Evolutionary conservation across 768 basidiomycete species (phyloP), one percentile per base, ranked within the genome.

Genomic region (Boletus edulis): DNA sequence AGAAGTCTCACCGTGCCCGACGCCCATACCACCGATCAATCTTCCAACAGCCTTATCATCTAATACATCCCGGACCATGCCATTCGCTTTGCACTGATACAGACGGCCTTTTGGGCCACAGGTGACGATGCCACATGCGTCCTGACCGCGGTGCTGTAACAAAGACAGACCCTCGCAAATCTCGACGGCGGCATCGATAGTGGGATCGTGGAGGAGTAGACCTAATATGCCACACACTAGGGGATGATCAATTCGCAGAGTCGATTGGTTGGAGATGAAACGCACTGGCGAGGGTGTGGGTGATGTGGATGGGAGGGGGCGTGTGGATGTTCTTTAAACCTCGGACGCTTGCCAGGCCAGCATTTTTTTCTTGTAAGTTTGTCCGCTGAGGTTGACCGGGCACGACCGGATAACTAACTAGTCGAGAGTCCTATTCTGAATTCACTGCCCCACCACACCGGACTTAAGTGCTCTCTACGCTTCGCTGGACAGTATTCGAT

Each of bases 1-100:
- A 37, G 29, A 37, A 34, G 18, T 65, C 81, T 59, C 63, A 96
- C 96, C 95, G 71, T 99, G 97, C 0, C 97, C 97, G 50, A 99
- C 84, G 52, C 97, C 97, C 97, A 99, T 99, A 43, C 89, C 86
- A 6, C 97, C 97, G 58, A 89, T 79, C 57, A 99, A 73, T 56
- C 83, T 85, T 40, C 83, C 78, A 53, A 98, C 75, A 4, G 89
- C 82, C 63, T 80, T 82, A 35, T 81, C 77, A 69, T 98, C 95
- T 72, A 98, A 94, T 56, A 98, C 88, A 67, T 99, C 97, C 49
- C 95, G 81, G 63, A 99, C 96, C 97, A 99, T 98, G 42, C 97
- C 97, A 67, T 98, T 99, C 27, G 94, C 93, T 74, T 99, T 99
- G 80, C 94, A 95, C 70, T 99, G 97, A 72, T 89, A 98, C 68